These are phyloP conservation scores for Priceomyces melissophilus DNA, from an alignment of 805 yeast genomes.

Conservation along the genomic window DNA sequence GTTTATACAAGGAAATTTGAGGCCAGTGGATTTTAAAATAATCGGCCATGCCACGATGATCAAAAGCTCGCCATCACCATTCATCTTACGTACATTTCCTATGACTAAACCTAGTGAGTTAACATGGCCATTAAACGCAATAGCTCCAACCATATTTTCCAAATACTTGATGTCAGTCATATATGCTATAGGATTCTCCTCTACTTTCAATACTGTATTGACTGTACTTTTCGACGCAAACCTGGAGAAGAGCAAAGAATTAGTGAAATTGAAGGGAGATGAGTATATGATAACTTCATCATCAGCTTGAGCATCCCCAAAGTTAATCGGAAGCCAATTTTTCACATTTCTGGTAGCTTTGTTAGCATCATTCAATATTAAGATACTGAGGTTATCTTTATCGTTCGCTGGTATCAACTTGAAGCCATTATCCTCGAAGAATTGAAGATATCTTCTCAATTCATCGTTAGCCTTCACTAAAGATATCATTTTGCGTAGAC, in stretches of 20 bases:
- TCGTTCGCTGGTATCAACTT: conserved; percentile 18
- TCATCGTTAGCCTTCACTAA: conserved; percentile 2
- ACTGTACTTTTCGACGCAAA: conserved; percentile 22
- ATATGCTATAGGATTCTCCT: conserved; percentile 15
- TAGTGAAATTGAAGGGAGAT: conserved; percentile 30
- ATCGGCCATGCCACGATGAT: conserved; percentile 27
- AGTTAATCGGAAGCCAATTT: conserved; percentile 1
- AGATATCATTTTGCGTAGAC: conserved; percentile 6
- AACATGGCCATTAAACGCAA: conserved; percentile 12
- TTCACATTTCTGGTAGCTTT: background rate
- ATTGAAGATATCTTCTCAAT: conserved; percentile 7
- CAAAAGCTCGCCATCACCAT: conserved; percentile 46
- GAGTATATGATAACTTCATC: conserved; percentile 14
- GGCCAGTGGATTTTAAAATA: conserved; percentile 9
- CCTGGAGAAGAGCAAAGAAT: conserved; percentile 25
- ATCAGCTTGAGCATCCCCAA: conserved; percentile 3
- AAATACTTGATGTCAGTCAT: conserved; percentile 40
- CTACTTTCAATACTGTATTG: conserved; percentile 18
- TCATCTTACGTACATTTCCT: conserved; percentile 34
- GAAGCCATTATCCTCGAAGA: conserved; percentile 21
- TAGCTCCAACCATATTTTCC: conserved; percentile 46
- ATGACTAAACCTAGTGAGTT: conserved; percentile 35
- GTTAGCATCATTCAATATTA: conserved; percentile 1
- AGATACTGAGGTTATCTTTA: conserved; percentile 2
- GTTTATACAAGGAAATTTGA: background rate